A percentile compares a stretch with the other conserved stretches of the same genome.
Evolutionary conservation across 768 basidiomycete species (phyloP).

Genomic region (Boletellus sp.): DNA sequence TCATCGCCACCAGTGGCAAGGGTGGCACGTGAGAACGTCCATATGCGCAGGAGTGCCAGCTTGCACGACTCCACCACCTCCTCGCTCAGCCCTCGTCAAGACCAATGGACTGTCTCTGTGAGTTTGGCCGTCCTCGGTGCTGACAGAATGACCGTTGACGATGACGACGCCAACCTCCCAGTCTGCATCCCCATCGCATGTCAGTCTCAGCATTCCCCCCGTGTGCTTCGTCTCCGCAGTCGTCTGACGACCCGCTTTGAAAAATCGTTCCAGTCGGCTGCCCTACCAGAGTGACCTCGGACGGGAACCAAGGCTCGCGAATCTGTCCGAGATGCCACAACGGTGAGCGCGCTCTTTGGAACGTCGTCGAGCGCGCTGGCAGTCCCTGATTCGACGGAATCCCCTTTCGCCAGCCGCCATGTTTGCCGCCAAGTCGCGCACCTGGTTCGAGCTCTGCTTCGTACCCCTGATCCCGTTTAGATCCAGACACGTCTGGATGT

Average conservation of each 20-base stretch:
- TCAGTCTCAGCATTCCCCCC: conserved; percentile 28
- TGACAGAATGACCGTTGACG: conserved; percentile 1
- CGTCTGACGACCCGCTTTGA: conserved; percentile 2
- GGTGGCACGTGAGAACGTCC: too few relatives aligned
- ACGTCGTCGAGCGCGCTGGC: not conserved
- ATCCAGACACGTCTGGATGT: conserved; percentile 63
- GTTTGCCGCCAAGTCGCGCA: conserved; percentile 57
- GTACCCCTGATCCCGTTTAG: conserved; percentile 66
- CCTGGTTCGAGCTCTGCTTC: conserved; percentile 76
- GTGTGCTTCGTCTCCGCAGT: conserved; percentile 5
- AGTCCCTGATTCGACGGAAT: not conserved
- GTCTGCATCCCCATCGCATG: conserved; percentile 54
- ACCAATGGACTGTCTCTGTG: not conserved
- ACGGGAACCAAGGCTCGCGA: conserved; percentile 48
- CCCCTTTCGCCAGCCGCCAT: conserved; percentile 46
- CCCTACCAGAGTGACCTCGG: conserved; percentile 54
- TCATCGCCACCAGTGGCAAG: too few relatives aligned
- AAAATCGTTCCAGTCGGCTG: conserved; percentile 60
- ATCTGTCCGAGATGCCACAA: conserved; percentile 74
- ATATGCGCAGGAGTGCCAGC: too few relatives aligned
- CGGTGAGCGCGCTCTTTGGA: conserved; percentile 40
- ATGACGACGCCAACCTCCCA: conserved; percentile 24
- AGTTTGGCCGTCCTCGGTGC: not conserved
- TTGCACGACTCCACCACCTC: too few relatives aligned
- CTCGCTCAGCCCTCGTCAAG: too few relatives aligned